These are phyloP conservation scores for Chaetothyriales sp. DNA, from an alignment of 2,329 filamentous ascomycete species.

Conservation along the genomic window DNA sequence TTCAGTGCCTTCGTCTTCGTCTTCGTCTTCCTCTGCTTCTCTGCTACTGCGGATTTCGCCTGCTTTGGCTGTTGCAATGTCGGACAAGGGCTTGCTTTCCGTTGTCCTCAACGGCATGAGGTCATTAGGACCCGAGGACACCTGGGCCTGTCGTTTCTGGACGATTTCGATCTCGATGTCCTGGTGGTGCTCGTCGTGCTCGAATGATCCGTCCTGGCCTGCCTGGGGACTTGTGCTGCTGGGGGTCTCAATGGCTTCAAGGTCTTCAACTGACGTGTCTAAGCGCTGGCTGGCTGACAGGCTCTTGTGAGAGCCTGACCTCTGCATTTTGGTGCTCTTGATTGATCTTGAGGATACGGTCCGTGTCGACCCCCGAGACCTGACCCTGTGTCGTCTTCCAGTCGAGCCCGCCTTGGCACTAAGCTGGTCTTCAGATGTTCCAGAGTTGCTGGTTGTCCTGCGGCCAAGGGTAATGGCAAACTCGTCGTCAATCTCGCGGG, in stretches of 20 bases:
- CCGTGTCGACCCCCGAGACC: constrained; percentile 32
- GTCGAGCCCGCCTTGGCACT: constrained; percentile 44
- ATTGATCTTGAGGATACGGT: constrained; percentile 31
- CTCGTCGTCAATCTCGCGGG: constrained; percentile 81
- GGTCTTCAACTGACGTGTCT: not conserved
- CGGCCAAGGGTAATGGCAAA: constrained; percentile 71
- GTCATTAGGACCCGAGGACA: not conserved
- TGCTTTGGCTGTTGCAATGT: not conserved
- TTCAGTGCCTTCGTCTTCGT: not conserved
- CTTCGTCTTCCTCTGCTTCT: not conserved
- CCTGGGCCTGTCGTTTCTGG: not conserved
- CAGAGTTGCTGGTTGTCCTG: constrained; percentile 38
- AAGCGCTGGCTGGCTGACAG: not conserved
- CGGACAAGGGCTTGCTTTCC: not conserved
- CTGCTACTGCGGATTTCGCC: not conserved
- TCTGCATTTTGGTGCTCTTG: constrained; percentile 13
- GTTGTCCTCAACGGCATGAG: no score
- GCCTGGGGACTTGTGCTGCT: not conserved
- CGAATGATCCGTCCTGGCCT: not conserved
- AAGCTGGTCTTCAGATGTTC: constrained; percentile 50
- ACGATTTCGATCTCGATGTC: not conserved
- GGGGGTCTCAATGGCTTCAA: not conserved
- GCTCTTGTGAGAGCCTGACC: not conserved
- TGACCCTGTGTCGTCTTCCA: not conserved
- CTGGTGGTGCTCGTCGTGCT: not conserved